A percentile compares a stretch with the other conserved stretches of the same genome.
These are phyloP conservation scores for Pelargonium nanum DNA, from an alignment of 345 rosid species.

Conservation along the genomic window DNA sequence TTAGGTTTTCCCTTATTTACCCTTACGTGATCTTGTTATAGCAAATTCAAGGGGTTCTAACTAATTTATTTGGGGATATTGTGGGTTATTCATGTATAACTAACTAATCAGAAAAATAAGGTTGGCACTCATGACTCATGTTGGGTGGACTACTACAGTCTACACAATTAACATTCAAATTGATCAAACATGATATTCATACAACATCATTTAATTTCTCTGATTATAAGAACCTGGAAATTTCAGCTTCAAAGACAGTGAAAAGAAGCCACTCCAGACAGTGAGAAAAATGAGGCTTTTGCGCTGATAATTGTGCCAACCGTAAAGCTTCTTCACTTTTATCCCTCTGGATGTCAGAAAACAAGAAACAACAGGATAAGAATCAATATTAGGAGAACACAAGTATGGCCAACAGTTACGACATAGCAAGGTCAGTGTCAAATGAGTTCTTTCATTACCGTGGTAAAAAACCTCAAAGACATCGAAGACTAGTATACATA, in stretches of 20 bases:
- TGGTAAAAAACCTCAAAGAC: background rate
- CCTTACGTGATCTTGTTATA: no score
- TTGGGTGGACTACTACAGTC: no score
- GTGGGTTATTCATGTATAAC: no score
- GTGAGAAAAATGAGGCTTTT: conserved; percentile 92
- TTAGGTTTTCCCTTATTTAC: no score
- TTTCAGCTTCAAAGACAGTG: conserved; percentile 93
- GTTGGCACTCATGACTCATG: no score
- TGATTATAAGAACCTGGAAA: conserved; percentile 59
- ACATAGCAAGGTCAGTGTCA: background rate
- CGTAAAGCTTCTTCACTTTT: conserved; percentile 79
- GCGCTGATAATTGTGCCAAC: conserved; percentile 80
- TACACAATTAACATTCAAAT: background rate
- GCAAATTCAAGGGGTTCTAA: no score
- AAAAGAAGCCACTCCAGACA: conserved; percentile 99
- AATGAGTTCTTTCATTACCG: background rate
- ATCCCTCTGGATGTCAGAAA: conserved; percentile 49
- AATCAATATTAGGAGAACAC: background rate
- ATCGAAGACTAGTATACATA: background rate
- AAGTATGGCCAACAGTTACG: background rate
- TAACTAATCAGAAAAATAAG: background rate
- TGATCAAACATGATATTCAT: background rate
- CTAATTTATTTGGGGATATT: no score
- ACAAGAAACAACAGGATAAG: conserved; percentile 8
- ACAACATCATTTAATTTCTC: background rate